These are phyloP conservation scores for Tinospora cordifolia DNA, from an alignment of 164 flowering plant genomes.

Conservation along the genomic window DNA sequence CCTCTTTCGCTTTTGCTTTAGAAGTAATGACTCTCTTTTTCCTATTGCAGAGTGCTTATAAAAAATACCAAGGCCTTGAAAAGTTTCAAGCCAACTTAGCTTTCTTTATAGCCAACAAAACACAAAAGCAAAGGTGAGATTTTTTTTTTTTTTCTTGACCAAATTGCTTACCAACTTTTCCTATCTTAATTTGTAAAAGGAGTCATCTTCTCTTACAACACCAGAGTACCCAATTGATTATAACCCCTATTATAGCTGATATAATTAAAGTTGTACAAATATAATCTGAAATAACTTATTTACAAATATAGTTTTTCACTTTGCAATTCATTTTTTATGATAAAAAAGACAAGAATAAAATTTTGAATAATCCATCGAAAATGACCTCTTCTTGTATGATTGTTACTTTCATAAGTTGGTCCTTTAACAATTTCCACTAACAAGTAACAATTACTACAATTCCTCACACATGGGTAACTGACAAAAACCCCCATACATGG, in stretches of 20 bases:
- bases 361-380: slow-evolving; percentile 9
- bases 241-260: not conserved
- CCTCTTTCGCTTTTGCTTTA: slow-evolving; percentile 18
- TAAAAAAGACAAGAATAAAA: not conserved
- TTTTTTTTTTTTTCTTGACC: too few species aligned
- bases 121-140: slow-evolving; percentile 8
- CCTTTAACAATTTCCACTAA: slow-evolving; percentile 19
- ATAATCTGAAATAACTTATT: not conserved
- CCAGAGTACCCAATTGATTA: slow-evolving; percentile 12
- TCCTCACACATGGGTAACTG: slow-evolving; percentile 10
- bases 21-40: slow-evolving; percentile 32
- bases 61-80: slow-evolving; percentile 27
- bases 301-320: not conserved
- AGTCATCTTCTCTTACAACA: slow-evolving; percentile 6
- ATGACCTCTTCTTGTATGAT: slow-evolving; percentile 15
- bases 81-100: slow-evolving; percentile 21
- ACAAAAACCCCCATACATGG: slow-evolving; percentile 6
- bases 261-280: not conserved
- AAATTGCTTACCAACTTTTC: slow-evolving; percentile 24
- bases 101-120: slow-evolving; percentile 21
- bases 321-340: not conserved
- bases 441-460: slow-evolving; percentile 10
- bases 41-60: slow-evolving; percentile 25
- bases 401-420: slow-evolving; percentile 21
- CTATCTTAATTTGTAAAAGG: slow-evolving; percentile 15